Evolutionary conservation across 306 rosid species (phyloP), one percentile per base, ranked within the genome.

Genomic region (Datisca glomerata): DNA sequence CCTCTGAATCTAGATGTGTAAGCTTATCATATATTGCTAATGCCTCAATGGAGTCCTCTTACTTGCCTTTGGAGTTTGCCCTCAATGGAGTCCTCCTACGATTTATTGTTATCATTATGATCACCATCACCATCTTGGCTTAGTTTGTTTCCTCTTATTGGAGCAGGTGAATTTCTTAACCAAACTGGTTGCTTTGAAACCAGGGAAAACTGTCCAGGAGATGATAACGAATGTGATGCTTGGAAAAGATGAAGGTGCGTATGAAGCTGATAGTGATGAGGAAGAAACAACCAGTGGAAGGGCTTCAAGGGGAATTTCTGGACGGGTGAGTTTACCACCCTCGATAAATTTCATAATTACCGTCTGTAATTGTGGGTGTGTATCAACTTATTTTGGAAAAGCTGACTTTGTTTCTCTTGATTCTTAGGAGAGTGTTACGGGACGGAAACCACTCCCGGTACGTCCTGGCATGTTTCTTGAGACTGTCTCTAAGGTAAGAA

Each of bases 401-500:
- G 41, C 53, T 32, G 28, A 48, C 53, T 48, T 37, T 38, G n/a
- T 38, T 51, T 23, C 23, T 14, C 18, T 15, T 38, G 12, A 25
- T 38, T 52, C 40, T 24, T 72, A 79, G 94, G 57, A 60, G 60
- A 70, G 85, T 59, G 76, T 76, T 31, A 59, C 89, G 0, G 93
- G 89, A 45, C 67, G 57, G 51, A 79, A 65, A 54, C 71, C 76
- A 17, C 89, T 59, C 54, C 97, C 97, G 0, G 94, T 87, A 33
- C 93, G 93, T 47, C 93, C 97, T 1, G 94, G 97, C 78, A 79
- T 87, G 97, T 87, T 87, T 79, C 94, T 87, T 37, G 97, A 83
- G 63, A 79, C 97, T 3, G 81, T 87, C 41, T 58, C 86, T 50
- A 87, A 73, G 97, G 97, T 87, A 64, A 67, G 63, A 45, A n/a